Conservation (phyloP, 1,139 yeast genomes). For the Geotrichum candidum region DNA sequence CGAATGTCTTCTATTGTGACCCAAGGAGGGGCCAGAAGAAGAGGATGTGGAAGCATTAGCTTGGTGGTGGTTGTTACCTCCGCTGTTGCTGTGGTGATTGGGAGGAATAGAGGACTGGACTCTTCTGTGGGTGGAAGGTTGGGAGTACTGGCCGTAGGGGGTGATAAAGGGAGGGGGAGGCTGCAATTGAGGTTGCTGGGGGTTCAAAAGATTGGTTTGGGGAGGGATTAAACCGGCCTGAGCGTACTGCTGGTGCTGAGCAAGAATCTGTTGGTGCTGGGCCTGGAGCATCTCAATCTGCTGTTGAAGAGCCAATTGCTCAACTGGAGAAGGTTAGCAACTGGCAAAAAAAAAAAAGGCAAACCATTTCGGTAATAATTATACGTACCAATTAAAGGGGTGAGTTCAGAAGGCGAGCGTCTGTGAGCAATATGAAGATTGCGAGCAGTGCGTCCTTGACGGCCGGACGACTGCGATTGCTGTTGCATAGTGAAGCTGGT, state of each 20-base stretch:
- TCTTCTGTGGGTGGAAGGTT: slow-evolving; percentile 26
- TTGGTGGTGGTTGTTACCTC: slow-evolving; percentile 27
- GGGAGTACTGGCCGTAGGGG: slow-evolving; percentile 29
- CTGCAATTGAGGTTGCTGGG: slow-evolving; percentile 22
- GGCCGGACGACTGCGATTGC: slow-evolving; percentile 16
- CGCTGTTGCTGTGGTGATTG: slow-evolving; percentile 20
- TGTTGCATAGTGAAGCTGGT: slow-evolving; percentile 6
- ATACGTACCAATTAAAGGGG: slow-evolving; percentile 74
- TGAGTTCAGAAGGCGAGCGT: slow-evolving; percentile 87
- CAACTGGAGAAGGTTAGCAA: slow-evolving; percentile 40
- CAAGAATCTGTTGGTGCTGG: slow-evolving; percentile 81
- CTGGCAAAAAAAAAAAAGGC: not conserved
- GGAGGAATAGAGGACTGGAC: slow-evolving; percentile 32
- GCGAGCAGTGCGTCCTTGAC: slow-evolving; percentile 23
- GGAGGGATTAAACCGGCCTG: slow-evolving; percentile 27
- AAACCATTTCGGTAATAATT: not conserved
- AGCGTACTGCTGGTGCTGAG: slow-evolving; percentile 52
- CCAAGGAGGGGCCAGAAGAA: slow-evolving; percentile 33
- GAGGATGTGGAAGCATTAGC: not conserved
- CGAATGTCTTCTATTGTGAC: slow-evolving; percentile 89
- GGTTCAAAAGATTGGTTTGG: slow-evolving; percentile 19
- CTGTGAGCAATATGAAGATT: slow-evolving; percentile 84
- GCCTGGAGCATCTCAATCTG: slow-evolving; percentile 88
- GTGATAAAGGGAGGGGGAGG: slow-evolving; percentile 26
- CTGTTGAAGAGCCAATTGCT: slow-evolving; percentile 86